Evolutionary conservation across 2,329 filamentous ascomycete genomes (phyloP).

Genomic region (Neocucurbitaria cava): DNA sequence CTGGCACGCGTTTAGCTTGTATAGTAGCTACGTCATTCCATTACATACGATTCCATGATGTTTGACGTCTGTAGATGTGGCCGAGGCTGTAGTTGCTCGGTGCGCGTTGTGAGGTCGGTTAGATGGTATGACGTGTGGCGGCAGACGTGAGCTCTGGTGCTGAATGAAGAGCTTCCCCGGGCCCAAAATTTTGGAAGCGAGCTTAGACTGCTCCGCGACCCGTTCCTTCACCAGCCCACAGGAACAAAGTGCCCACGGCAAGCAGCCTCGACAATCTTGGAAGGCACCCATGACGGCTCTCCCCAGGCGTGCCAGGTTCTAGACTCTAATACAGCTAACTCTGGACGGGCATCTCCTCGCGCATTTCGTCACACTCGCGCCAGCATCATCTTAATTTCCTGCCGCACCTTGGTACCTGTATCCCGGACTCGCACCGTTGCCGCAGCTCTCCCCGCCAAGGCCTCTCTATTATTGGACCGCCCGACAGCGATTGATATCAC

Average conservation of each 20-base stretch:
- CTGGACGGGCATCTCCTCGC: not conserved
- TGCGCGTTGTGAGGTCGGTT: slow-evolving; percentile 3
- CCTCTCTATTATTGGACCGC: slow-evolving; percentile 30
- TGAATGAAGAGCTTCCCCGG: slow-evolving; percentile 23
- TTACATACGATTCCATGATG: slow-evolving; percentile 48
- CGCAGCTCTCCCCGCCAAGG: slow-evolving; percentile 26
- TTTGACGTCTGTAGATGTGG: not conserved
- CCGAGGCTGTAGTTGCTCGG: not conserved
- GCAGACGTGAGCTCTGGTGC: slow-evolving; percentile 8
- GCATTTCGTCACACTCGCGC: slow-evolving; percentile 16
- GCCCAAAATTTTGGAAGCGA: slow-evolving; percentile 29
- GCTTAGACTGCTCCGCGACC: slow-evolving; percentile 21
- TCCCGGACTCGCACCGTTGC: slow-evolving; percentile 16
- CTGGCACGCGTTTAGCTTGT: slow-evolving; percentile 50
- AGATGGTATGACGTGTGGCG: slow-evolving; percentile 18
- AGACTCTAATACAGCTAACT: not conserved
- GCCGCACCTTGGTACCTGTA: slow-evolving; percentile 6
- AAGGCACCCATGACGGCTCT: slow-evolving; percentile 6
- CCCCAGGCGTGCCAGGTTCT: not conserved
- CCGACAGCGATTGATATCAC: slow-evolving; percentile 13
- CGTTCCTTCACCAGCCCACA: slow-evolving; percentile 8
- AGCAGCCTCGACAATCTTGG: not conserved
- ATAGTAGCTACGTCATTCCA: not conserved
- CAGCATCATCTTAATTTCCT: slow-evolving; percentile 18
- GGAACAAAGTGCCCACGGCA: not conserved